These are phyloP conservation scores for Diplosphaera chodatii DNA, from an alignment of 139 green algal genomes.

Conservation along the genomic window DNA sequence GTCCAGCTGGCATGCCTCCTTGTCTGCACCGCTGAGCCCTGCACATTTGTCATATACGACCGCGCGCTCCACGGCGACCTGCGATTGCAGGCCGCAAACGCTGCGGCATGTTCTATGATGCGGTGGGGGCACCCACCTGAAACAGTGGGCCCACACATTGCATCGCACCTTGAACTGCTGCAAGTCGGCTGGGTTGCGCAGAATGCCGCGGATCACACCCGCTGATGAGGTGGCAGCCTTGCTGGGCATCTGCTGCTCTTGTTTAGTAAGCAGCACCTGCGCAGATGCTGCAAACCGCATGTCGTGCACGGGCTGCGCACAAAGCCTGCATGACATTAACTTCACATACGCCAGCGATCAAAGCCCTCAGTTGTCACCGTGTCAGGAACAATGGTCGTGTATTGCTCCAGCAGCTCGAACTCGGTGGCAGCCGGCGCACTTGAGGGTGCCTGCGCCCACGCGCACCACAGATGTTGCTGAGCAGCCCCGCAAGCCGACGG, in stretches of 20 bases:
- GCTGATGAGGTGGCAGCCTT: slow-evolving; percentile 53
- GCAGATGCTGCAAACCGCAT: no score
- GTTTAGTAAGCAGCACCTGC: slow-evolving; percentile 49
- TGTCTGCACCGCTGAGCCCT: slow-evolving; percentile 9
- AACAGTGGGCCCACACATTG: no score
- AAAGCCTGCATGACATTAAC: no score
- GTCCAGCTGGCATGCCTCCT: slow-evolving; percentile 40
- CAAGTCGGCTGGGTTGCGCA: slow-evolving; percentile 22
- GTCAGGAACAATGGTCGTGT: slow-evolving; percentile 50
- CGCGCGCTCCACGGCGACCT: slow-evolving; percentile 67
- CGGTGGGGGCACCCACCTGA: no score
- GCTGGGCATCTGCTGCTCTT: slow-evolving; percentile 27
- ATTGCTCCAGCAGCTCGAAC: slow-evolving; percentile 37
- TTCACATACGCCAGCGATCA: neutral
- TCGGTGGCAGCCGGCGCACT: slow-evolving; percentile 33
- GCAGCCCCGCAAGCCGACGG: no score
- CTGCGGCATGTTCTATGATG: no score
- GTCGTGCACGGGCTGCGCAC: no score
- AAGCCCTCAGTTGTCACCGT: slow-evolving; percentile 30
- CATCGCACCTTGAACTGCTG: slow-evolving; percentile 17
- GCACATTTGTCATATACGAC: slow-evolving; percentile 52
- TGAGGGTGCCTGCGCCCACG: slow-evolving; percentile 3
- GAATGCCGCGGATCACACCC: slow-evolving; percentile 41
- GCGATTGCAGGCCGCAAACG: slow-evolving; percentile 4
- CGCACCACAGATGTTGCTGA: no score